Base-by-base conservation (phyloP, 352 stramenopile genomes). In the Aphanomyces astaci region DNA sequence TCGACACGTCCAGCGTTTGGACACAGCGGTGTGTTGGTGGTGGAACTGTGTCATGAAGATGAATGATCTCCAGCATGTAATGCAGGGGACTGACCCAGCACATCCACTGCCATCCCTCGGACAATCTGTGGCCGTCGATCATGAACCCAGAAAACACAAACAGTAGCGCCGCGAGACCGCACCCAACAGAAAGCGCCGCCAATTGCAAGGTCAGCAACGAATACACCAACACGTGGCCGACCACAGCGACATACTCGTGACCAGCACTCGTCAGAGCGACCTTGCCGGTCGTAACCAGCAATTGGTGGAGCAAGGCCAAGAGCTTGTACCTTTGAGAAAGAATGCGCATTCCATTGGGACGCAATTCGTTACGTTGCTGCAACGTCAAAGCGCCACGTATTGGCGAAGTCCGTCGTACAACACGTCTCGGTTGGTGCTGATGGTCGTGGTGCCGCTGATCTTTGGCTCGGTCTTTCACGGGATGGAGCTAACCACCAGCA, bases 321-420 rank as follows among this genome's bases (percentile, higher is more conserved):
- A n/a, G n/a, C n/a, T n/a, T n/a, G n/a, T n/a, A n/a, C n/a, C n/a
- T n/a, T n/a, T n/a, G n/a, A n/a, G n/a, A n/a, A n/a, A n/a, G n/a
- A n/a, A n/a, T n/a, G n/a, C n/a, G n/a, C n/a, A n/a, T n/a, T n/a
- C n/a, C n/a, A n/a, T 77, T 2, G 75, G 72, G 53, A 73, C 75
- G 25, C 83, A 92, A 57, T 87, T 88, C 51, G 28, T 57, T 11
- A 78, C 88, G 30, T 56, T 90, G 19, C 30, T 89, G 28, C 57
- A 85, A 10, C 76, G 83, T 19, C 79, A 87, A 43, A 74, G 73
- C 66, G 63, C 76, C 64, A 89, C 84, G 70, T 87, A 89, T 72
- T 76, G 78, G 71, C 81, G 85, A 4, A 87, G 88, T 53, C 81
- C 82, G 0, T 81, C 78, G 45, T 97, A 97, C 78, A 97, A 96